Base-by-base conservation (phyloP, 805 yeast species). In the Suhomyces sp. region DNA sequence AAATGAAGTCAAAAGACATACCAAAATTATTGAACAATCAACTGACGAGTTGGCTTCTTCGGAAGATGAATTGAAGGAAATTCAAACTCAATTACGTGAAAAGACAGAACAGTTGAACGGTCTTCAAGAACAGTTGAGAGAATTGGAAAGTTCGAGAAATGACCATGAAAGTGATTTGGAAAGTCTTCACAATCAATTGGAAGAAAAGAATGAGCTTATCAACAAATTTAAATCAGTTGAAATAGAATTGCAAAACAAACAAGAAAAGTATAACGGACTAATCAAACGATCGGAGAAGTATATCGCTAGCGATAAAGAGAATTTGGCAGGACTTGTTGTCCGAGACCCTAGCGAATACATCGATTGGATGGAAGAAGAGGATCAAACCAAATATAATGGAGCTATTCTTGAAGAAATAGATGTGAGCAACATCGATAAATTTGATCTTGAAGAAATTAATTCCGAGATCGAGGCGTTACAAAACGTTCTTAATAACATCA, bases 191-290 rank as follows among this genome's bases (percentile, higher is more conserved):
- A 43, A 46, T 3, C 56, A 50, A 31, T 25, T 53, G 43, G 60
- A 47, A 57, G 43, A 75, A 62, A 51, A 72, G 58, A 42, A 65
- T 50, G 37, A 56, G 63, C 60, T 70, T 34, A 69, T 80, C 35
- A 78, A 80, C 42, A 72, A 73, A 21, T 70, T 81, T 46, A 73
- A 77, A 49, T 77, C 86, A 6, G 65, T 68, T 12, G 88, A 84
- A 53, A 72, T 84, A 31, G 91, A 84, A 50, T 58, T 83, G 18
- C 74, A 72, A 19, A 81, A 78, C 48, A 76, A 76, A 47, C 57
- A 81, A 33, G 90, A 83, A 38, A 79, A 77, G 45, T 70, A 72
- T 39, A 70, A 68, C 38, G 51, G 63, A 1, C 47, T 68, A 3
- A 47, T 67, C 4, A 58, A 48, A 21, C 58, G 60, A 16, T 51